Percentiles rank a stretch among this genome's conserved stretches.
These are phyloP conservation scores for Sugiyamaella smithiae DNA, from an alignment of 805 yeast genomes.

Conservation along the genomic window DNA sequence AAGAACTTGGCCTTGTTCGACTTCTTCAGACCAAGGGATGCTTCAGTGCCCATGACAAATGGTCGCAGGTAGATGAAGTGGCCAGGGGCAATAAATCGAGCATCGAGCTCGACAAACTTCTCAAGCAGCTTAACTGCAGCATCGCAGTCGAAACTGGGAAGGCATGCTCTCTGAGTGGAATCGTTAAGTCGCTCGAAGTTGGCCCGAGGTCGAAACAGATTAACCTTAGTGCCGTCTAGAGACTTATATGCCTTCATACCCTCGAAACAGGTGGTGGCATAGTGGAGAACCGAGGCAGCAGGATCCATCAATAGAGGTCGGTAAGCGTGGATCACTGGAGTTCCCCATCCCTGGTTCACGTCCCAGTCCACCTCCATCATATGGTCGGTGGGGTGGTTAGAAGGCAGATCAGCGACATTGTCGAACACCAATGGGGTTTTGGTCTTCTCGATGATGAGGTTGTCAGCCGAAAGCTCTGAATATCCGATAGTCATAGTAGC, in stretches of 20 bases:
- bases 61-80: constrained; percentile 47
- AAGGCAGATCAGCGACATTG: constrained; percentile 9
- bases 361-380: constrained; percentile 78
- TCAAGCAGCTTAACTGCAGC: constrained; percentile 45
- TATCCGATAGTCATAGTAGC: constrained; percentile 20
- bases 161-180: constrained; percentile 47
- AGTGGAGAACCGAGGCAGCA: constrained; percentile 75
- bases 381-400: constrained; percentile 45
- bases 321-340: constrained; percentile 73
- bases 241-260: constrained; percentile 75
- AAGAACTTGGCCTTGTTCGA: constrained; percentile 37
- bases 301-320: constrained; percentile 69
- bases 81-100: constrained; percentile 46
- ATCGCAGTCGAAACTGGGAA: constrained; percentile 47
- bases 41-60: constrained; percentile 48
- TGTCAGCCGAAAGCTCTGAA: constrained; percentile 18
- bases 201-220: constrained; percentile 44
- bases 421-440: constrained; percentile 13
- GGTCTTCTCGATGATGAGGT: constrained; percentile 13
- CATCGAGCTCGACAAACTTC: constrained; percentile 42
- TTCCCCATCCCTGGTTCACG: constrained; percentile 63
- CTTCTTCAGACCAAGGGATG: constrained; percentile 45
- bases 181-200: constrained; percentile 50
- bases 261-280: constrained; percentile 79
- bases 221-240: constrained; percentile 21